A percentile compares a stretch with the other conserved stretches of the same genome.
Evolutionary conservation across 2,329 filamentous ascomycete species (phyloP).

Genomic region (Saccharata proteae): DNA sequence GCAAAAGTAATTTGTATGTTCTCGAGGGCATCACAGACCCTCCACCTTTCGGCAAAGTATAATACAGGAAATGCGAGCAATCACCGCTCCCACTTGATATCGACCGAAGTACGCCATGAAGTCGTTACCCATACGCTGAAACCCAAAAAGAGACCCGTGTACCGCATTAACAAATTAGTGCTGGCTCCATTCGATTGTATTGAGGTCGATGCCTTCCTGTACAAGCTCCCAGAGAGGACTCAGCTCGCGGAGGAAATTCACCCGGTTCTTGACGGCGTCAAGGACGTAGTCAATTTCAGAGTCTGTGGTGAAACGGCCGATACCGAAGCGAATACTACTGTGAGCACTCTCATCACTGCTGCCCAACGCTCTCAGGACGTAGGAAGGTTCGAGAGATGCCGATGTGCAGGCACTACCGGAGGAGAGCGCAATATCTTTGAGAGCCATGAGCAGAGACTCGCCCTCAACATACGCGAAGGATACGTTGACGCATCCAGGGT

Average conservation of each 20-base stretch:
- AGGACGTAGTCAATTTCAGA: conserved; percentile 94
- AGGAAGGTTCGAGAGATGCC: conserved; percentile 89
- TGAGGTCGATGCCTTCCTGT: conserved; percentile 88
- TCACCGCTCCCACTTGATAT: no score
- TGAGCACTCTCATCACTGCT: conserved; percentile 97
- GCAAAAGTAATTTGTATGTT: no score
- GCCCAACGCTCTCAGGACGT: conserved; percentile 85
- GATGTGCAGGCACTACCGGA: conserved; percentile 96
- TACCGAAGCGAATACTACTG: conserved; percentile 94
- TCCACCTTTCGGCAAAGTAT: no score
- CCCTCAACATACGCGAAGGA: conserved; percentile 98
- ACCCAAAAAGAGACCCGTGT: not conserved
- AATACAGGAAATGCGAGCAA: no score
- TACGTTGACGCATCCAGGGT: conserved; percentile 94
- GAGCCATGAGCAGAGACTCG: conserved; percentile 92
- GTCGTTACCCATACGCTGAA: not conserved
- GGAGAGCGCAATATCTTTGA: conserved; percentile 95
- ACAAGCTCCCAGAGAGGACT: conserved; percentile 96
- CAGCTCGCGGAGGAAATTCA: conserved; percentile 84
- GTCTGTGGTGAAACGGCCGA: conserved; percentile 92
- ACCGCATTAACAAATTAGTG: conserved; percentile 49
- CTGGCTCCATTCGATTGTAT: conserved; percentile 97
- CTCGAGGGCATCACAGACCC: no score
- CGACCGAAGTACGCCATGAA: not conserved
- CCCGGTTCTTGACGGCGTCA: conserved; percentile 81